These are phyloP conservation scores for Vitis riparia DNA, from an alignment of 164 flowering plant genomes.

Conservation along the genomic window DNA sequence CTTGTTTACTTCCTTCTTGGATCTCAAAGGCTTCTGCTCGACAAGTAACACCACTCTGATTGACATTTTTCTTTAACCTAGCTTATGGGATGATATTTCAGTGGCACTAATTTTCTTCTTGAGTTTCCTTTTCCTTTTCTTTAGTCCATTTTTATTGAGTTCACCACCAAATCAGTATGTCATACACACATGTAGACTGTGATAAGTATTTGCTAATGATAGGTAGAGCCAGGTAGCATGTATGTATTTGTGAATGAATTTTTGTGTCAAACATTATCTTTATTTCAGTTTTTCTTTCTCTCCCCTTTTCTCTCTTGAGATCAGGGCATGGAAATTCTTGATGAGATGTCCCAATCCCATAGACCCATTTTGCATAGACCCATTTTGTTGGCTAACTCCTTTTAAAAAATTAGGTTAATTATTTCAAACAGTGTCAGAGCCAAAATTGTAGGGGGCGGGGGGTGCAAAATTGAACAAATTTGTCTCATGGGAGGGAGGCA, in stretches of 20 bases:
- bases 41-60: constrained; percentile 57
- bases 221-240: not conserved
- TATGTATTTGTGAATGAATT: not conserved
- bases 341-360: not conserved
- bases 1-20: constrained; percentile 98
- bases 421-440: too few species aligned
- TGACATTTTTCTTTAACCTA: not conserved
- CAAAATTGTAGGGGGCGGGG: too few species aligned
- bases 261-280: not conserved
- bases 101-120: not conserved
- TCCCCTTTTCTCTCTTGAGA: not conserved
- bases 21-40: constrained; percentile 93
- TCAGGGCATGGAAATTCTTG: not conserved
- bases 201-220: too few species aligned
- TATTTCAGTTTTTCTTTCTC: not conserved
- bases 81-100: not conserved
- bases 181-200: too few species aligned
- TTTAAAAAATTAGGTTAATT: too few species aligned
- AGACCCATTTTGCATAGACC: not conserved
- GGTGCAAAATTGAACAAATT: too few species aligned
- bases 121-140: not conserved
- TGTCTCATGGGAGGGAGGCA: too few species aligned
- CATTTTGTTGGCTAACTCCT: too few species aligned
- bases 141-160: not conserved
- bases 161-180: too few species aligned